A percentile compares a stretch with the other conserved stretches of the same genome.
These are phyloP conservation scores for Protomyces gravidus DNA, from an alignment of 1,139 yeast species.

Conservation along the genomic window DNA sequence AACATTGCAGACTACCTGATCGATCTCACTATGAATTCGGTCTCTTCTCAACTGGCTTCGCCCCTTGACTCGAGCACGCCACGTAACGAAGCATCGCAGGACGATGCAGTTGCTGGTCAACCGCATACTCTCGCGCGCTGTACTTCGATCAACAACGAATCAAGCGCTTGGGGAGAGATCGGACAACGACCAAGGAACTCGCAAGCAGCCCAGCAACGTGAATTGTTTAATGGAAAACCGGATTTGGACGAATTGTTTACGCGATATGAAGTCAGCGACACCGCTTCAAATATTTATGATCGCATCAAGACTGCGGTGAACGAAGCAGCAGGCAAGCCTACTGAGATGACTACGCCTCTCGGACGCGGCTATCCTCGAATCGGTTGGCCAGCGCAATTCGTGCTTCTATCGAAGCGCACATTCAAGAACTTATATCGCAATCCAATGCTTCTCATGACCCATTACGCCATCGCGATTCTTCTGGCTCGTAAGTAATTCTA, in stretches of 20 bases:
- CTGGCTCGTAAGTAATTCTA: constrained; percentile 52
- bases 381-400: constrained; percentile 43
- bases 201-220: background rate
- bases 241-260: background rate
- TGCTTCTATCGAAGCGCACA: constrained; percentile 73
- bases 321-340: background rate
- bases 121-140: constrained; percentile 12
- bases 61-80: constrained; percentile 2
- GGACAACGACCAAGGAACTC: background rate
- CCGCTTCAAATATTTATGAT: background rate
- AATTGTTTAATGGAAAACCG: background rate
- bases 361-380: constrained; percentile 15
- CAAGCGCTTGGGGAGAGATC: constrained; percentile 15
- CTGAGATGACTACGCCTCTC: constrained; percentile 7
- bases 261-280: constrained; percentile 6
- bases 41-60: background rate
- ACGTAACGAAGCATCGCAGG: background rate
- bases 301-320: background rate
- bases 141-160: constrained; percentile 11
- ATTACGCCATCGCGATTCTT: constrained; percentile 68
- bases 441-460: constrained; percentile 77
- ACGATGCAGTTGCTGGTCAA: background rate
- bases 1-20: constrained; percentile 90
- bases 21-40: constrained; percentile 68
- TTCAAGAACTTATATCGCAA: constrained; percentile 89